Percentiles rank a stretch among this genome's conserved stretches.
Evolutionary conservation across 176 grass and related monocot species (phyloP).

Genomic region (Aegilops sharonensis): DNA sequence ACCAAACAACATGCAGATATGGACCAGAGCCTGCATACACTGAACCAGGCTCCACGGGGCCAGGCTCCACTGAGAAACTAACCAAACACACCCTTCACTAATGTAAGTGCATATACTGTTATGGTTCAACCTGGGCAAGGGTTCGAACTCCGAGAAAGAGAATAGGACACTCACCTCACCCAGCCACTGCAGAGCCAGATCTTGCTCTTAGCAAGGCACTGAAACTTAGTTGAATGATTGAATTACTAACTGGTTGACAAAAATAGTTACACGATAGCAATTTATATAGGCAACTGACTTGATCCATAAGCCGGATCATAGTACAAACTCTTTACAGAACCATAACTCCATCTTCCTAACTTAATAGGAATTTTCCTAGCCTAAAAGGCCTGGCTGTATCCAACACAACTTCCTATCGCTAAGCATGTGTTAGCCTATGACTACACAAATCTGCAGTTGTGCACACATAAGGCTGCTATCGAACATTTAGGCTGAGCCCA

Average conservation of each 20-base stretch:
- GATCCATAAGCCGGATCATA: neutral
- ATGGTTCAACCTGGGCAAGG: neutral
- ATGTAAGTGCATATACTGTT: neutral
- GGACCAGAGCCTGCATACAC: too few relatives aligned
- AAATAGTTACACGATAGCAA: neutral
- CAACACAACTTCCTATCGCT: neutral
- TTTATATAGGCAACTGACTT: neutral
- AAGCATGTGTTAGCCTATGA: neutral
- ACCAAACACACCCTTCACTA: too few relatives aligned
- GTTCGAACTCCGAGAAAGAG: neutral
- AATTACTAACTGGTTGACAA: neutral
- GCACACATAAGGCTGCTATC: neutral
- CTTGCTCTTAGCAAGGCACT: neutral
- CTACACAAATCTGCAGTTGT: neutral
- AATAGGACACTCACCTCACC: neutral
- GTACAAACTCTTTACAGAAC: neutral
- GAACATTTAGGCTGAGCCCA: neutral
- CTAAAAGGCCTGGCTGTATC: neutral
- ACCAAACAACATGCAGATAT: too few relatives aligned
- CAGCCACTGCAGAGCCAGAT: neutral
- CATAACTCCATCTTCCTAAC: neutral
- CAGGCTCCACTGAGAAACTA: too few relatives aligned
- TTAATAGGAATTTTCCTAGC: neutral
- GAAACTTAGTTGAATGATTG: neutral
- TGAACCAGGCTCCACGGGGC: too few relatives aligned